Conservation (phyloP, 305 asterid species). For the Vinca major region DNA sequence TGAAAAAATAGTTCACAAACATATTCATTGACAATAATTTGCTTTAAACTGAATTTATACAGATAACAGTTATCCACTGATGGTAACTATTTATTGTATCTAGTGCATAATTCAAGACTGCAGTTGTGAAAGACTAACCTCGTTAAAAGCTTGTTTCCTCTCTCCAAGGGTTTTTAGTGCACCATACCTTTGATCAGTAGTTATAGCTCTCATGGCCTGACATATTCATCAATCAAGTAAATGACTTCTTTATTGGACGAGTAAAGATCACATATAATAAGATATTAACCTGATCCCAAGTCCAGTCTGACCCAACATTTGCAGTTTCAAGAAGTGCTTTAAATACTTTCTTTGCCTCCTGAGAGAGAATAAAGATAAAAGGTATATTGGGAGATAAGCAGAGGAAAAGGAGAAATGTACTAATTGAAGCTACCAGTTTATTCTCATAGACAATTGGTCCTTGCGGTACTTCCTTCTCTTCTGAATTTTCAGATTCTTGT, state of each 20-base stretch:
- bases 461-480: conserved; percentile 50
- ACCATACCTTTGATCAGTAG: conserved; percentile 78
- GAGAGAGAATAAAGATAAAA: conserved; percentile 12
- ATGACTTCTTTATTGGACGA: conserved; percentile 17
- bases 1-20: conserved; percentile 28
- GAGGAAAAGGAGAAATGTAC: conserved; percentile 14
- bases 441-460: conserved; percentile 57
- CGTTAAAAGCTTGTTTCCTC: conserved; percentile 80
- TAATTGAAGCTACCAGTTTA: conserved; percentile 54
- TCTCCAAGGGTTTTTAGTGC: conserved; percentile 73
- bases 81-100: not conserved
- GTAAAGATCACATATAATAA: conserved; percentile 15
- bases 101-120: conserved; percentile 15
- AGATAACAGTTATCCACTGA: too few relatives aligned
- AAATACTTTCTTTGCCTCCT: conserved; percentile 86
- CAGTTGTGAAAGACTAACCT: conserved; percentile 37
- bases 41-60: conserved; percentile 14
- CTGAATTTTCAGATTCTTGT: conserved; percentile 37
- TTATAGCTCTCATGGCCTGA: conserved; percentile 86
- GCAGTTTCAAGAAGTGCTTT: conserved; percentile 63
- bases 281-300: conserved; percentile 78
- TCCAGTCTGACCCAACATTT: conserved; percentile 82
- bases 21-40: conserved; percentile 12
- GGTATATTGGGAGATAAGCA: not conserved
- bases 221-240: conserved; percentile 12